A percentile compares a stretch with the other conserved stretches of the same genome.
phyloP scores from a whole-genome alignment of 75 land plant genomes.

The Pinus albicaulis region DNA sequence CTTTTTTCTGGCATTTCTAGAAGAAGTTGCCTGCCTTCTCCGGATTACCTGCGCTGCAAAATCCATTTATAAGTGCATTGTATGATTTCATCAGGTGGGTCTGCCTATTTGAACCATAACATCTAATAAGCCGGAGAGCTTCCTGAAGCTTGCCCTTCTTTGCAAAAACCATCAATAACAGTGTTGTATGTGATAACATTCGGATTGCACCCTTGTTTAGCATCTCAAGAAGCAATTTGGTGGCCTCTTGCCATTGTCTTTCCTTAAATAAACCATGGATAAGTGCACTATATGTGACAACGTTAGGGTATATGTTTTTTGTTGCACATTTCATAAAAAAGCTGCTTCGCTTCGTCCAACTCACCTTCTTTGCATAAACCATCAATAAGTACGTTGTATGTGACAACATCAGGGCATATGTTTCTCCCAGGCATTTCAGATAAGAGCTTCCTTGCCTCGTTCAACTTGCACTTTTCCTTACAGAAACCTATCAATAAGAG shows the following conservation, averaged over 20 bases:
- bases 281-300: conserved; percentile 30
- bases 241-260: no score
- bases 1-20: conserved; percentile 29
- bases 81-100: conserved; percentile 7
- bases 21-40: conserved; percentile 36
- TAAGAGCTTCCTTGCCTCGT: conserved; percentile 8
- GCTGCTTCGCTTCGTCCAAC: conserved; percentile 4
- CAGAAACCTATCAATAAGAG: conserved; percentile 23
- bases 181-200: no score
- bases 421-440: conserved; percentile 3
- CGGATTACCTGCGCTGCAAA: conserved; percentile 16
- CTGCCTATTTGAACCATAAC: no score
- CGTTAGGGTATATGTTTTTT: conserved; percentile 30
- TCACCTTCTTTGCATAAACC: conserved; percentile 22
- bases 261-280: conserved; percentile 24
- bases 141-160: no score
- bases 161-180: no score
- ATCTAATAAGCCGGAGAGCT: no score
- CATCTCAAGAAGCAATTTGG: no score
- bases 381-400: conserved; percentile 20
- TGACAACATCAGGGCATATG: conserved; percentile 12
- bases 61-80: conserved; percentile 39
- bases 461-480: neutral
- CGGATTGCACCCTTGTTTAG: no score
- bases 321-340: conserved; percentile 29